phyloP scores from a whole-genome alignment of 768 basidiomycete genomes.

The Coprinellus micaceus region DNA sequence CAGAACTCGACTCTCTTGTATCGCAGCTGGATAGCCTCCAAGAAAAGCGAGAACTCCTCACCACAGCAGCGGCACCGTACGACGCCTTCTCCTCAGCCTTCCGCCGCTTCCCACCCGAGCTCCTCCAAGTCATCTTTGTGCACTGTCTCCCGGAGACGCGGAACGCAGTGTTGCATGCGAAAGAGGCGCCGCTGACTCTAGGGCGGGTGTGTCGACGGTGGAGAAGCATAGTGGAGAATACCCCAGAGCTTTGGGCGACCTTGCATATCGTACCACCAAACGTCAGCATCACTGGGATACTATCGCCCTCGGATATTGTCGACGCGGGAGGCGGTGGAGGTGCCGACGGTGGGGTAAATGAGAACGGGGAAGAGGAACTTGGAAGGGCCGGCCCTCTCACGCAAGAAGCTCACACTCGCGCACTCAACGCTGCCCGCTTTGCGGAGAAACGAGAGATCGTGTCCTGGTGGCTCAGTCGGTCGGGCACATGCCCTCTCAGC shows the following conservation, averaged over 20 bases:
- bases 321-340: neutral
- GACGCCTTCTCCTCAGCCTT: constrained; percentile 5
- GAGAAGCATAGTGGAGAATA: constrained; percentile 6
- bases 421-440: neutral
- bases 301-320: neutral
- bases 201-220: constrained; percentile 13
- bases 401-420: neutral
- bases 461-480: neutral
- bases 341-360: neutral
- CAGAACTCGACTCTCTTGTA: too few species aligned
- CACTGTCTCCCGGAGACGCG: constrained; percentile 10
- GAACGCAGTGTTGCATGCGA: constrained; percentile 10
- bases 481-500: constrained; percentile 11
- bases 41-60: too few species aligned
- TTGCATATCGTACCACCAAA: constrained; percentile 11
- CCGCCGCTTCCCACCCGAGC: constrained; percentile 4
- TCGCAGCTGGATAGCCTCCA: too few species aligned
- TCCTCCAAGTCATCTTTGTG: constrained; percentile 9
- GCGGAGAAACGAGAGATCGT: neutral
- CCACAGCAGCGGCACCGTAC: neutral
- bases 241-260: constrained; percentile 9
- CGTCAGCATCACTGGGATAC: too few species aligned
- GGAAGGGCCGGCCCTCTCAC: neutral
- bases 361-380: neutral
- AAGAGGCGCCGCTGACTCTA: constrained; percentile 11